These are phyloP conservation scores for Sclerotinia subarctica DNA, from an alignment of 2,329 filamentous ascomycete genomes.

Conservation along the genomic window DNA sequence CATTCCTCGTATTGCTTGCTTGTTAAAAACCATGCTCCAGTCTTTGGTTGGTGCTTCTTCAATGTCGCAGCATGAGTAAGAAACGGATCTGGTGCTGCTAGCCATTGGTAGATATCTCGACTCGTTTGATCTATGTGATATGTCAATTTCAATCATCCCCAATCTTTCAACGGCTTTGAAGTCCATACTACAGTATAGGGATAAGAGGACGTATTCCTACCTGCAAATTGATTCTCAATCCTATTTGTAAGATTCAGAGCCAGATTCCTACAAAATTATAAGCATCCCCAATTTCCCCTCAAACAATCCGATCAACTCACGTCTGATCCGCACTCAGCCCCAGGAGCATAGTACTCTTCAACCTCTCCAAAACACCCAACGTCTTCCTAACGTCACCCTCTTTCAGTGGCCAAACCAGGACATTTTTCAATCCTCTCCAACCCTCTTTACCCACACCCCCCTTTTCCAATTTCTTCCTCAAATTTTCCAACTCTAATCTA, in stretches of 20 bases:
- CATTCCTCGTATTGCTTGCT: conserved; percentile 35
- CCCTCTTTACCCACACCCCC: conserved; percentile 14
- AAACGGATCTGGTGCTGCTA: conserved; percentile 30
- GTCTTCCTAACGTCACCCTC: conserved; percentile 25
- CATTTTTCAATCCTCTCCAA: conserved; percentile 24
- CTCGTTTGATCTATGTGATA: conserved; percentile 19
- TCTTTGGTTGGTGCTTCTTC: conserved; percentile 30
- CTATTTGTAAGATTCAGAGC: conserved; percentile 21
- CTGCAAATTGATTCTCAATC: conserved; percentile 24
- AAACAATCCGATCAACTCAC: conserved; percentile 15
- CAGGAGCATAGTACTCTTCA: conserved; percentile 27
- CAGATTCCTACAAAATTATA: conserved; percentile 18
- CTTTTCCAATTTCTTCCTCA: conserved; percentile 26
- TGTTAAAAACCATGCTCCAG: conserved; percentile 31
- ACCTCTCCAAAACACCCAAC: conserved; percentile 25
- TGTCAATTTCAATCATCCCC: background rate
- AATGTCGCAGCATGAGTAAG: conserved; percentile 28
- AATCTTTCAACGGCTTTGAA: background rate
- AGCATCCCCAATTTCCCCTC: background rate
- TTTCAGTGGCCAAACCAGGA: conserved; percentile 28
- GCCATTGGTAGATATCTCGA: conserved; percentile 29
- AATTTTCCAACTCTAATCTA: conserved; percentile 21
- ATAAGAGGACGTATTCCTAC: conserved; percentile 11
- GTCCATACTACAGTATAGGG: background rate
- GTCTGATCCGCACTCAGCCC: conserved; percentile 28